phyloP scores from a whole-genome alignment of 2,329 filamentous ascomycete genomes.

The Penicillium brasilianum region DNA sequence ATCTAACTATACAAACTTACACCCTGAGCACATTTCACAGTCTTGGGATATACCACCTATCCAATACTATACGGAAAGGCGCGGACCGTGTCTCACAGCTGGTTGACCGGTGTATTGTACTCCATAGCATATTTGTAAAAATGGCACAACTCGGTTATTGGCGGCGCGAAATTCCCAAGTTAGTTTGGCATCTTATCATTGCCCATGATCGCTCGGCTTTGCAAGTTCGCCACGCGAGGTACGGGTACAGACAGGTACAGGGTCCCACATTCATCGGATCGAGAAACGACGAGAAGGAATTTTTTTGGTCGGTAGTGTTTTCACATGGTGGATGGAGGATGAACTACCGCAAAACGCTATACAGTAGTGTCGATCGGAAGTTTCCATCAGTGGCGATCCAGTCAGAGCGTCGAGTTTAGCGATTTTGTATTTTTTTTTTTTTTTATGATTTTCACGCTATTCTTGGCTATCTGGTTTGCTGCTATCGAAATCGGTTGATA shows the following conservation, averaged over 20 bases:
- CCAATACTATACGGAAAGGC: background rate
- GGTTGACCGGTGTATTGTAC: background rate
- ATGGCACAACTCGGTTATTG: background rate
- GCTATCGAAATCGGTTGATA: no score
- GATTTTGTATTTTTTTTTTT: background rate
- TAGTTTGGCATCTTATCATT: background rate
- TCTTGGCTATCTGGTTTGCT: no score
- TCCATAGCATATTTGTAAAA: no score
- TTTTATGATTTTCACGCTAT: no score
- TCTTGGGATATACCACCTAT: background rate
- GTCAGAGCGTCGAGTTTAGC: background rate
- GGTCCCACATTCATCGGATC: background rate
- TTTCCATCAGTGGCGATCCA: constrained; percentile 2
- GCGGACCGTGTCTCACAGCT: constrained; percentile 3
- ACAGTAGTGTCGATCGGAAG: constrained; percentile 2
- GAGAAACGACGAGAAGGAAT: constrained; percentile 3
- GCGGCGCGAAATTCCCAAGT: background rate
- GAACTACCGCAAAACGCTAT: background rate
- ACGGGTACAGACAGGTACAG: background rate
- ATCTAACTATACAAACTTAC: background rate
- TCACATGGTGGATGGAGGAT: background rate
- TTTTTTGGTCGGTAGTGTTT: background rate
- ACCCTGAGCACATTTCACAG: background rate
- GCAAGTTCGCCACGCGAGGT: background rate
- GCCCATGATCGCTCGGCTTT: background rate